Percentiles rank a stretch among this genome's conserved stretches.
Evolutionary conservation across 441 rosid species (phyloP).

Genomic region (Hura crepitans): DNA sequence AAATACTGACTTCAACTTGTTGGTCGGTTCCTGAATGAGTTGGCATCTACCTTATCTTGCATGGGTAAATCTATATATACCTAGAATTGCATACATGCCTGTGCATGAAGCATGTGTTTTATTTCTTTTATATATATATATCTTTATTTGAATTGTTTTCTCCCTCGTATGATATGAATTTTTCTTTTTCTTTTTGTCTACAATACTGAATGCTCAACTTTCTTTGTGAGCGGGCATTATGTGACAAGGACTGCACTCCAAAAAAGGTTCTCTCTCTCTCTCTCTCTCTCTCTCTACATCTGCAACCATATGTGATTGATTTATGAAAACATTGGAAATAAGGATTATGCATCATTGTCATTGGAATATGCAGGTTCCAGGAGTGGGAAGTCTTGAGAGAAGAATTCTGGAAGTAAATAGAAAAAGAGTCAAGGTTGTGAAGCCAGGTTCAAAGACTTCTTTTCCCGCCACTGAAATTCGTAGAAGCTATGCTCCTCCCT

Average conservation of each 20-base stretch:
- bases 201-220: constrained; percentile 9
- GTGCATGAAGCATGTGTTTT: not conserved
- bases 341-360: constrained; percentile 11
- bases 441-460: constrained; percentile 88
- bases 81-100: not conserved
- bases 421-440: constrained; percentile 87
- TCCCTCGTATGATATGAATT: not conserved
- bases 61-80: not conserved
- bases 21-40: not conserved
- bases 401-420: constrained; percentile 79
- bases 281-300: constrained; percentile 9
- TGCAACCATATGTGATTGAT: not conserved
- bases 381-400: constrained; percentile 85
- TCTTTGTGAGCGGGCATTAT: constrained; percentile 58
- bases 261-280: constrained; percentile 57
- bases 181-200: not conserved
- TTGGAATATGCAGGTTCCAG: constrained; percentile 50
- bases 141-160: not conserved
- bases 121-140: not conserved
- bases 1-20: not conserved
- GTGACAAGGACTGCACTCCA: constrained; percentile 69
- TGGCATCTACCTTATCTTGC: not conserved
- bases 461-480: constrained; percentile 88
- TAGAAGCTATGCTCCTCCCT: constrained; percentile 90
- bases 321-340: constrained; percentile 10